Evolutionary conservation across 495 filamentous ascomycete genomes (phyloP), one percentile per base, ranked within the genome.

Genomic region (Tetracladium setigerum): DNA sequence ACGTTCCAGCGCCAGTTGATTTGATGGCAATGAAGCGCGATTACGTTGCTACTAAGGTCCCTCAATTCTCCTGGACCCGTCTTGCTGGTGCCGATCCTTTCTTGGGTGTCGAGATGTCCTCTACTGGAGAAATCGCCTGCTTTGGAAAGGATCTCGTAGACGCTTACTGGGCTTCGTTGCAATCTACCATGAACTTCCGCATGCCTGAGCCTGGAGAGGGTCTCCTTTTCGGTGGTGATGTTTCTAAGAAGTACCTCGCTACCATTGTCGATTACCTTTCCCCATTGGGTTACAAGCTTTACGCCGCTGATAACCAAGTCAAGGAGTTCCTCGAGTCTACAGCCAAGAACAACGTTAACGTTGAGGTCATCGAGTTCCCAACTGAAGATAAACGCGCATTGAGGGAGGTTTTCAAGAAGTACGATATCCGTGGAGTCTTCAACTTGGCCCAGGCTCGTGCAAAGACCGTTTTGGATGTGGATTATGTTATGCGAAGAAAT

Each of bases 121-220:
- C 82, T 58, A 98, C 92, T 17, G 92, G 92, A 62, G 92, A 98
- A 71, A 91, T 98, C 71, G 92, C 92, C 38, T 97, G 92, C 69
- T 98, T 98, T 70, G 92, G 92, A 51, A 95, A 89, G 70, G 74
- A 96, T 57, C 77, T 98, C 12, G 75, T 95, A 41, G 92, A 98
- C 66, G 94, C 92, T 27, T 98, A 98, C 77, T 97, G 92, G 92
- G 74, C 89, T 5, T 90, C 90, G 11, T 71, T 95, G 47, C 92
- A 98, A 70, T 90, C 89, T 17, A 92, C 88, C 52, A 98, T 97
- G 92, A 98, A 96, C 79, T 98, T 98, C 83, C 85, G 89, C 47
- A 73, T 95, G 46, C 92, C 92, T 13, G 81, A 91, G 64, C 84
- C 87, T 19, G 92, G 92, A 55, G 87, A 95, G 69, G 92, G 92